Evolutionary conservation across 305 asterid genomes (phyloP), one percentile per base, ranked within the genome.

Genomic region (Fraxinus floribunda): DNA sequence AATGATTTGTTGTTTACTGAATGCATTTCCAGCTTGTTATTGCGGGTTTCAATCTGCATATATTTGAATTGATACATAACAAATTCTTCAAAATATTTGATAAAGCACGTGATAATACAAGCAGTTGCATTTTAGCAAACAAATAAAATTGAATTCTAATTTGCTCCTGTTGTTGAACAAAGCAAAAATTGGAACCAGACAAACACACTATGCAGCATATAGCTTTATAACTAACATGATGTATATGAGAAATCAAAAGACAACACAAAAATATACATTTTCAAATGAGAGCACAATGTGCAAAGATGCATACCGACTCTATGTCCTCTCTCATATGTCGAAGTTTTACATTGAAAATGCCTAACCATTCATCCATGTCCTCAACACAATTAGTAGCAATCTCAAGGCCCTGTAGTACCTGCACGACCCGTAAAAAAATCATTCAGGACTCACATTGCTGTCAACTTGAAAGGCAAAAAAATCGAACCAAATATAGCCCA

Each of bases 251-350:
- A 77, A 41, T 77, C 64, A 75, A 30, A 38, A 35, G 81, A 39
- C 60, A 7, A 10, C 49, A 29, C 16, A 75, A 64, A 26, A 68
- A 76, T 39, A 76, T 64, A 81, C 73, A 46, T 73, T 64, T 87
- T 60, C 49, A 80, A 86, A 82, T 82, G 78, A 83, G 79, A 86
- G 74, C 78, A 81, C 22, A 83, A 79, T 24, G 44, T 80, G 68
- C 29, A 76, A 52, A 87, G 81, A 83, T 71, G 71, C 89, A 79
- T 87, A 95, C 99, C 87, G 98, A 95, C 88, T 95, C 98, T 77
- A 95, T 95, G 88, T 95, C 99, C 91, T 94, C 99, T 88, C 99
- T 90, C 99, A 95, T 95, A 88, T 95, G 96, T 80, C 97, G 91
- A 77, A 95, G 95, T 89, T 95, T 95, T 79, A 94, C 80, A 86